Conservation (phyloP, 2,329 filamentous ascomycete genomes). For the Fusarium sterilihyphosum region DNA sequence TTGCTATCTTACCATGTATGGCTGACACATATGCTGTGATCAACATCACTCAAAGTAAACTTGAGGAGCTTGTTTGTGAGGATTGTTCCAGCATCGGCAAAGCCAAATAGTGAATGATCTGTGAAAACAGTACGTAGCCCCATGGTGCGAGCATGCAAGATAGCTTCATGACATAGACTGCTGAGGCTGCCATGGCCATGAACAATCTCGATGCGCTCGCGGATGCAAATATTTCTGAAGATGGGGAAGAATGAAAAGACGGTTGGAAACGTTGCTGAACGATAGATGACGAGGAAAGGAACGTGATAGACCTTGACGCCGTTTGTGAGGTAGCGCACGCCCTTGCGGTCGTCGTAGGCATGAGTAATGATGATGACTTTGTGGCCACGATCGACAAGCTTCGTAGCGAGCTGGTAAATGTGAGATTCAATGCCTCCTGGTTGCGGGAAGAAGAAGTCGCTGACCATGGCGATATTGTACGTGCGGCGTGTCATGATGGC, state of each 20-base stretch:
- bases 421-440: constrained; percentile 97
- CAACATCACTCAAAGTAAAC: constrained; percentile 94
- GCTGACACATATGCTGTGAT: constrained; percentile 98
- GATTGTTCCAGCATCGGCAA: constrained; percentile 95
- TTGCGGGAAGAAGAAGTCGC: constrained; percentile 99
- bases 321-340: constrained; percentile 95
- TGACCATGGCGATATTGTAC: constrained; percentile 88
- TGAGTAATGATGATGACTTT: constrained; percentile 99
- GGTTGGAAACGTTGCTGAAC: constrained; percentile 91
- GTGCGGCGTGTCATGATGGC: constrained; percentile 63
- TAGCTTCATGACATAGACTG: constrained; percentile 92
- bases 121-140: constrained; percentile 95
- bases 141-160: constrained; percentile 96
- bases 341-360: constrained; percentile 89
- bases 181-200: constrained; percentile 97
- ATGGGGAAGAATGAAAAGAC: constrained; percentile 99
- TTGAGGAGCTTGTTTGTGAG: constrained; percentile 97
- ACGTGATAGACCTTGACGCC: constrained; percentile 98
- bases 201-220: constrained; percentile 95
- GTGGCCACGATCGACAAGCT: constrained; percentile 96
- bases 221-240: constrained; percentile 95
- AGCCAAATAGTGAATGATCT: constrained; percentile 96
- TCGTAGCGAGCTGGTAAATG: constrained; percentile 96
- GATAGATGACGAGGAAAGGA: constrained; percentile 95
- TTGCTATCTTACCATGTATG: constrained; percentile 81